phyloP scores from a whole-genome alignment of 2,329 filamentous ascomycete genomes.

The Beauveria australis region DNA sequence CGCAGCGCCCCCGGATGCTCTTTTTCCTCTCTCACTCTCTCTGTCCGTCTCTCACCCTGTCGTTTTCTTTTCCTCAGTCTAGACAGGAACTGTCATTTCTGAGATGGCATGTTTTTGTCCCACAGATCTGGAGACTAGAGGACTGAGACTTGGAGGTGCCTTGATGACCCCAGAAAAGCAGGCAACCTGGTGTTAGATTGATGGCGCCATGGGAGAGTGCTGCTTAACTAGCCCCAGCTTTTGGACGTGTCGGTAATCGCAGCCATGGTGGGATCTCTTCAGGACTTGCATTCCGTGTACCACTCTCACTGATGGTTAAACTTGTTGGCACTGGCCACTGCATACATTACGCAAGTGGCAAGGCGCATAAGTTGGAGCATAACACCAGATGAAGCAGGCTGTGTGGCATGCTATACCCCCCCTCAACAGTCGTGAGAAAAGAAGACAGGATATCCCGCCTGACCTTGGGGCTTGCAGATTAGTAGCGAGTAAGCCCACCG shows the following conservation, averaged over 20 bases:
- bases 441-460: background rate
- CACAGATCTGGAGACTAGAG: background rate
- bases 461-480: background rate
- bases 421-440: background rate
- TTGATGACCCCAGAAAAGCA: background rate
- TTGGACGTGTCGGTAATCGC: constrained; percentile 6
- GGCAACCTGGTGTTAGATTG: background rate
- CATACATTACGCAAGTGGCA: background rate
- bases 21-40: background rate
- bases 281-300: background rate
- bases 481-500: constrained; percentile 4
- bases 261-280: background rate
- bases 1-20: background rate
- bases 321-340: background rate
- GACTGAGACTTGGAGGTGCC: background rate
- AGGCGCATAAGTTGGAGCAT: background rate
- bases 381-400: constrained; percentile 7
- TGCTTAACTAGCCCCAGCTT: background rate
- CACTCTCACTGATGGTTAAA: background rate
- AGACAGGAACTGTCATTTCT: background rate
- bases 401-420: background rate
- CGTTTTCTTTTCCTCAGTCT: background rate
- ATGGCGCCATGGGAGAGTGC: background rate
- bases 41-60: background rate
- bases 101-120: background rate